phyloP scores from a whole-genome alignment of 2,329 filamentous ascomycete genomes.

The Diaporthe capsici region DNA sequence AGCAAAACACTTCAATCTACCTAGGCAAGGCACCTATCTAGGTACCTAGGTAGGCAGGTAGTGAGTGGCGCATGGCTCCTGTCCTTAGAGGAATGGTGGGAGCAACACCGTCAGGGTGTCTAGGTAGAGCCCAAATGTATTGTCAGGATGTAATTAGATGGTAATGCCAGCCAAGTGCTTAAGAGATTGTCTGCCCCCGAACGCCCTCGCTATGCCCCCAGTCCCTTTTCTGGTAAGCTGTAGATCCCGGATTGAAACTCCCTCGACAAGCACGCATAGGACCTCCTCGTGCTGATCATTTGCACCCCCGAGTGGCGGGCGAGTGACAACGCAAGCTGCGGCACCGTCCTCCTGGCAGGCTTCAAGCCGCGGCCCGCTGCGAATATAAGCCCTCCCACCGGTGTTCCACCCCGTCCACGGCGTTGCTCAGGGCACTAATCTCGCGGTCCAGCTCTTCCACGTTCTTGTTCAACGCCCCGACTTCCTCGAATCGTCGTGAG shows the following conservation, averaged over 20 bases:
- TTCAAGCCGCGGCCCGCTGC: slow-evolving; percentile 42
- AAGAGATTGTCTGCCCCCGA: slow-evolving; percentile 6
- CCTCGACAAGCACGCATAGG: background rate
- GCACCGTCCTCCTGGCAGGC: background rate
- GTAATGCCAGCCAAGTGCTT: background rate
- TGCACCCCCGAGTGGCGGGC: background rate
- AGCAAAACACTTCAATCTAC: background rate
- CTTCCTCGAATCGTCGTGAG: slow-evolving; percentile 87
- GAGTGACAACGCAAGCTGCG: background rate
- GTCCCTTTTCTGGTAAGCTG: slow-evolving; percentile 1
- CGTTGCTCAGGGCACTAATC: slow-evolving; percentile 77
- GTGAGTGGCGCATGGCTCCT: too few relatives aligned
- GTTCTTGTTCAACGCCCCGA: slow-evolving; percentile 83
- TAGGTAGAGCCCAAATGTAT: background rate
- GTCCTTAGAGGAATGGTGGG: background rate
- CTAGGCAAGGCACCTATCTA: background rate
- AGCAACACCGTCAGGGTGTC: background rate
- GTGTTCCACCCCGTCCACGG: slow-evolving; percentile 76
- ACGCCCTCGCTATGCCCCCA: slow-evolving; percentile 35
- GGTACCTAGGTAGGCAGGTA: background rate
- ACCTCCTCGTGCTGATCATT: background rate
- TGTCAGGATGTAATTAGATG: background rate
- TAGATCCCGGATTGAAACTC: background rate
- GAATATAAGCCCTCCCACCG: slow-evolving; percentile 68
- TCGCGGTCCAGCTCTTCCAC: slow-evolving; percentile 85